Percentiles rank a stretch among this genome's conserved stretches.
These are phyloP conservation scores for Tolypocladium pustulatum DNA, from an alignment of 2,329 filamentous ascomycete genomes.

Conservation along the genomic window DNA sequence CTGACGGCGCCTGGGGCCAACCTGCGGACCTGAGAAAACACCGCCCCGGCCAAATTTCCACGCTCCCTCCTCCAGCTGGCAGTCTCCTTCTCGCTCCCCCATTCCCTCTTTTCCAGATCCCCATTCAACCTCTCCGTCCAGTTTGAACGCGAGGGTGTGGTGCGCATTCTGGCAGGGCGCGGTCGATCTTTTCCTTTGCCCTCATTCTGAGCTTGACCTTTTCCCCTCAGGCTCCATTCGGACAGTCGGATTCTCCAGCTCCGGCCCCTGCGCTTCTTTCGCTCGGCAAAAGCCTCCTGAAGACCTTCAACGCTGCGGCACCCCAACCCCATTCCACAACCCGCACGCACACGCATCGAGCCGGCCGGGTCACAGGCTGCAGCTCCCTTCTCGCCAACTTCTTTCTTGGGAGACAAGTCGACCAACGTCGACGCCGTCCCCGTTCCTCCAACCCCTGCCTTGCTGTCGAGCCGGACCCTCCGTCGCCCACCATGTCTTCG, in stretches of 20 bases:
- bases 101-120: conserved; percentile 4
- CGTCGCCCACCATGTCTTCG: conserved; percentile 24
- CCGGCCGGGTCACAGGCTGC: conserved; percentile 27
- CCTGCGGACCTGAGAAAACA: conserved; percentile 3
- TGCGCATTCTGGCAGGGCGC: conserved; percentile 10
- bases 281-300: conserved; percentile 17
- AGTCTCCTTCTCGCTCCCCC: conserved; percentile 1
- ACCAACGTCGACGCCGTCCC: conserved; percentile 5
- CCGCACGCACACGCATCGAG: conserved; percentile 14
- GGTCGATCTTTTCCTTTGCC: conserved; percentile 4
- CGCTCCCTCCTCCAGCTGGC: conserved; percentile 1
- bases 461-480: conserved; percentile 9
- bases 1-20: background rate
- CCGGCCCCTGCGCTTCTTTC: conserved; percentile 12
- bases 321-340: conserved; percentile 12
- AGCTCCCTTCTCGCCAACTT: conserved; percentile 11
- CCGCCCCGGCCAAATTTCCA: conserved; percentile 9
- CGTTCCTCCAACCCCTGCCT: conserved; percentile 6
- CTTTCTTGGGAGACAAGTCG: conserved; percentile 7
- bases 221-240: conserved; percentile 1
- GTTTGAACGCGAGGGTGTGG: conserved; percentile 9
- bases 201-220: conserved; percentile 10
- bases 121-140: conserved; percentile 6
- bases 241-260: conserved; percentile 9
- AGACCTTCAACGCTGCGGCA: conserved; percentile 7